Percentiles rank a stretch among this genome's conserved stretches.
These are phyloP conservation scores for Parietaria judaica DNA, from an alignment of 306 rosid species.

Conservation along the genomic window DNA sequence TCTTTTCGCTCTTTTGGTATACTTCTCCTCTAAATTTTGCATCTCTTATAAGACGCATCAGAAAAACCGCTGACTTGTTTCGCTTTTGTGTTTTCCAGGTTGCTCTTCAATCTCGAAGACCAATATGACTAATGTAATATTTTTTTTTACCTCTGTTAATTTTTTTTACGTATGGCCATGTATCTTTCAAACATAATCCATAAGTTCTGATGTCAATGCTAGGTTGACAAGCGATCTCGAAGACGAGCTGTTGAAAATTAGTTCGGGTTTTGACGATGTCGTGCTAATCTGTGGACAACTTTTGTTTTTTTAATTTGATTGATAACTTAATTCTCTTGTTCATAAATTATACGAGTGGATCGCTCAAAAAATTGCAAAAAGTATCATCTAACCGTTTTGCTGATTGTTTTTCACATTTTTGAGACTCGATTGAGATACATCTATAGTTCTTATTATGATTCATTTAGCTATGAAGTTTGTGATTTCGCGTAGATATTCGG, in stretches of 20 bases:
- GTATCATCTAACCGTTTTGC: too few relatives aligned
- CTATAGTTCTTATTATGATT: too few relatives aligned
- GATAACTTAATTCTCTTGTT: not conserved
- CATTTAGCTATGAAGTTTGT: too few relatives aligned
- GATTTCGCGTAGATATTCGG: too few relatives aligned
- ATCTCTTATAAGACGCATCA: conserved; percentile 11
- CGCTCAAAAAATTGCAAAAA: not conserved
- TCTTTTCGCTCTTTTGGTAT: conserved; percentile 55
- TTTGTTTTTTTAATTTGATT: not conserved
- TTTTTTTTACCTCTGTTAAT: not conserved
- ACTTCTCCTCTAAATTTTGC: conserved; percentile 8
- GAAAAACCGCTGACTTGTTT: conserved; percentile 3
- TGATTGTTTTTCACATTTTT: too few relatives aligned
- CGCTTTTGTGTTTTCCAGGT: conserved; percentile 33
- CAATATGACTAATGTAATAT: conserved; percentile 29
- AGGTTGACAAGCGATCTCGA: conserved; percentile 4
- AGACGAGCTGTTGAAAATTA: conserved; percentile 7
- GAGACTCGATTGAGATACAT: too few relatives aligned
- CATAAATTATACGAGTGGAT: not conserved
- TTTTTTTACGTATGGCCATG: not conserved
- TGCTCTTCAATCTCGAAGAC: conserved; percentile 48
- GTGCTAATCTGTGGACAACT: conserved; percentile 3
- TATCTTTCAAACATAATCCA: too few relatives aligned
- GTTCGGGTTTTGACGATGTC: conserved; percentile 13
- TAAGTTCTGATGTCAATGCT: conserved; percentile 4